Percentiles rank a stretch among this genome's conserved stretches.
phyloP scores from a whole-genome alignment of 805 yeast species.

The Pichia californica region DNA sequence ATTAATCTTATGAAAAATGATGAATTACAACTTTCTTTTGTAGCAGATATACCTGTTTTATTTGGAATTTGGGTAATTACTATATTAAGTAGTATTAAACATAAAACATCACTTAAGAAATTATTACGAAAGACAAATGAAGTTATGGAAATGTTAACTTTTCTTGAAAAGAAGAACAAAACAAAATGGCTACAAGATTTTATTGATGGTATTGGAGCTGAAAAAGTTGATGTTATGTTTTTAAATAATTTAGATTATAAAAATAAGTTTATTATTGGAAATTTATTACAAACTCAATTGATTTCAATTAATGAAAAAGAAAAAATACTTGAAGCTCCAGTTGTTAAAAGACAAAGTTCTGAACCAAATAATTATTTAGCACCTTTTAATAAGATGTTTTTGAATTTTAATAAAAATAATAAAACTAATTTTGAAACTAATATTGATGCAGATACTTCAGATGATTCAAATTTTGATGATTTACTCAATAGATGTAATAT shows the following conservation, averaged over 20 bases:
- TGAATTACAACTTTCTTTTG: conserved; percentile 30
- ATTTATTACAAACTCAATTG: background rate
- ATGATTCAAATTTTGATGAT: background rate
- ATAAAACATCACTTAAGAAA: conserved; percentile 40
- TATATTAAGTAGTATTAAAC: conserved; percentile 49
- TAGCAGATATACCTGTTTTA: conserved; percentile 62
- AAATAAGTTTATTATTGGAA: conserved; percentile 4
- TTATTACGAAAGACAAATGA: conserved; percentile 41
- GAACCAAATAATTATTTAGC: conserved; percentile 17
- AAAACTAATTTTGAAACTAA: no score
- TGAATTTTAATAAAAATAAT: conserved; percentile 19
- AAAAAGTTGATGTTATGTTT: conserved; percentile 25
- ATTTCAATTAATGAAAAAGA: background rate
- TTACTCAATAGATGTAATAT: background rate
- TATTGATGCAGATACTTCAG: no score
- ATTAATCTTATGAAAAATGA: conserved; percentile 26
- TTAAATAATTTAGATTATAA: conserved; percentile 18
- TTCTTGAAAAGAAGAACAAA: conserved; percentile 50
- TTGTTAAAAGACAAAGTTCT: conserved; percentile 9
- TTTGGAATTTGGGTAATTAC: conserved; percentile 69
- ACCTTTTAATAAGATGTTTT: conserved; percentile 27
- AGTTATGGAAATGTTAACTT: conserved; percentile 48
- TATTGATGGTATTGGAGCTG: conserved; percentile 30
- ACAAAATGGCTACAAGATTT: conserved; percentile 60
- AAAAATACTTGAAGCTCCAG: background rate